Conservation (phyloP, 1,139 yeast species). For the Fermentozyma sake region DNA sequence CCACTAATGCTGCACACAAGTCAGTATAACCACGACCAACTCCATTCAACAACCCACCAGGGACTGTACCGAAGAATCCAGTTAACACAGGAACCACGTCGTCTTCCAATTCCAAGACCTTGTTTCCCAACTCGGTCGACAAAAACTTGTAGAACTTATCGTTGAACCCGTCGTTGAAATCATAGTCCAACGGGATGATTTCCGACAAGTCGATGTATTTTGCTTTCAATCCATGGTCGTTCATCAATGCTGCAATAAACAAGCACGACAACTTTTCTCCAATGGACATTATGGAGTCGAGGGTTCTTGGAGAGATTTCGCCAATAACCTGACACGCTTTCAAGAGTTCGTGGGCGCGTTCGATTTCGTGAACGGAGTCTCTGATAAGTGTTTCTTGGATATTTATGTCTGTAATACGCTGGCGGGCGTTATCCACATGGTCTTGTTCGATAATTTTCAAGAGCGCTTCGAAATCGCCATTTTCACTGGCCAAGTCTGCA, state of each 20-base stretch:
- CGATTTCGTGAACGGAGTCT: slow-evolving; percentile 63
- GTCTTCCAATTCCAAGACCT: slow-evolving; percentile 44
- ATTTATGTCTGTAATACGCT: slow-evolving; percentile 40
- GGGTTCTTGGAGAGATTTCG: slow-evolving; percentile 83
- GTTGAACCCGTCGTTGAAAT: slow-evolving; percentile 54
- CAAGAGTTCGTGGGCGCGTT: slow-evolving; percentile 61
- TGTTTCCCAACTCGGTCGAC: slow-evolving; percentile 55
- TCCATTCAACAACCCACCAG: slow-evolving; percentile 88
- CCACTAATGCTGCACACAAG: slow-evolving; percentile 92
- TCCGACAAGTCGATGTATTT: slow-evolving; percentile 74
- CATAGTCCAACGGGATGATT: slow-evolving; percentile 59
- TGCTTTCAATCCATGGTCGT: slow-evolving; percentile 75
- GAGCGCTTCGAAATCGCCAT: slow-evolving; percentile 47
- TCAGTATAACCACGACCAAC: slow-evolving; percentile 98
- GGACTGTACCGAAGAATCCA: slow-evolving; percentile 91
- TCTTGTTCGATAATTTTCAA: slow-evolving; percentile 68
- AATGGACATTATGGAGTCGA: slow-evolving; percentile 85
- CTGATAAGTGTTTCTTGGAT: slow-evolving; percentile 47
- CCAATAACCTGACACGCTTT: slow-evolving; percentile 90
- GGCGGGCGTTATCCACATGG: slow-evolving; percentile 71
- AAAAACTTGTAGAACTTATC: slow-evolving; percentile 63
- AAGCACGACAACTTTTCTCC: slow-evolving; percentile 92
- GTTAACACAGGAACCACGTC: slow-evolving; percentile 83
- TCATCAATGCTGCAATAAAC: slow-evolving; percentile 80
- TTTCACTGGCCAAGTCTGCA: slow-evolving; percentile 68